These are phyloP conservation scores for Yamadazyma pseudoaaseri DNA, from an alignment of 1,139 yeast genomes.

Conservation along the genomic window DNA sequence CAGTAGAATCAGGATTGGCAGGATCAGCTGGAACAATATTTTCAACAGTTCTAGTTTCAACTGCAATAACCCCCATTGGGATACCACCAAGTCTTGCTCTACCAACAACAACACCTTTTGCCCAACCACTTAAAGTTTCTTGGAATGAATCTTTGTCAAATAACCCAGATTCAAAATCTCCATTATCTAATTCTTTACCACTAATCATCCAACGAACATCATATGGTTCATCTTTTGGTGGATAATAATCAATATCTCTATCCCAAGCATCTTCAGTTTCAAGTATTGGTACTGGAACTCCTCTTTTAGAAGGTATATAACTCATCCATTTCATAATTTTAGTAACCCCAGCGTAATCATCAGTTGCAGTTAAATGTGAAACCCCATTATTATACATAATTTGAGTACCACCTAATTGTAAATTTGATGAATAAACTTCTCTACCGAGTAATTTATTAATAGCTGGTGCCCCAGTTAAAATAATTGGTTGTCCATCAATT, in stretches of 20 bases:
- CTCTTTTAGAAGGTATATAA: constrained; percentile 90
- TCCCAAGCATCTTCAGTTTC: constrained; percentile 88
- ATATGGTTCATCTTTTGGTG: constrained; percentile 69
- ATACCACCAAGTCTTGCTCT: constrained; percentile 99
- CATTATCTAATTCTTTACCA: constrained; percentile 70
- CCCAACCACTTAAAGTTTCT: constrained; percentile 99
- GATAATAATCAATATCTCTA: constrained; percentile 81
- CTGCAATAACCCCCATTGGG: constrained; percentile 97
- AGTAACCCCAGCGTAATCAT: constrained; percentile 95
- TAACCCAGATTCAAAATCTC: constrained; percentile 77
- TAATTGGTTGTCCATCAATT: constrained; percentile 97
- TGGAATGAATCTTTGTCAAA: constrained; percentile 92
- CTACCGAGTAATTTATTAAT: constrained; percentile 94
- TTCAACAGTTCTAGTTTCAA: constrained; percentile 87
- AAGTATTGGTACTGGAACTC: constrained; percentile 86
- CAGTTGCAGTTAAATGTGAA: constrained; percentile 91
- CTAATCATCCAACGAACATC: constrained; percentile 96
- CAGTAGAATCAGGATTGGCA: constrained; percentile 94
- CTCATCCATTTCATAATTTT: constrained; percentile 95
- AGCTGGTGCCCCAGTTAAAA: constrained; percentile 98
- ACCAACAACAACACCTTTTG: constrained; percentile 96
- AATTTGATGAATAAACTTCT: constrained; percentile 93
- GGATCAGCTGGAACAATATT: constrained; percentile 96
- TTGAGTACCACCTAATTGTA: constrained; percentile 98
- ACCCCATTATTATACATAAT: constrained; percentile 98